A percentile compares a stretch with the other conserved stretches of the same genome.
Evolutionary conservation across 805 yeast genomes (phyloP).

Genomic region (Sugiyamaella lignohabitans): DNA sequence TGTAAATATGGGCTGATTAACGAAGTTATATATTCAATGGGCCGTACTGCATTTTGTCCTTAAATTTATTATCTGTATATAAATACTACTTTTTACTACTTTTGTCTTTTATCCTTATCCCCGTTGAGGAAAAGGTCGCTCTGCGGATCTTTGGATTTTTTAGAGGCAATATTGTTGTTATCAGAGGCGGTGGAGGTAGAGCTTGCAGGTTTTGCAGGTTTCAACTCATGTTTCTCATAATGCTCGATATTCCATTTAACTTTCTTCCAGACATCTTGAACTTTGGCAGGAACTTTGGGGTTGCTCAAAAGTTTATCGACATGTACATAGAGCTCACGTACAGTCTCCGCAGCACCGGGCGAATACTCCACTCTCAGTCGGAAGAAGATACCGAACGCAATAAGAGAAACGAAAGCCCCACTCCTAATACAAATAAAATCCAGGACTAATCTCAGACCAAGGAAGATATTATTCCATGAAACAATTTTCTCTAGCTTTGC

Average conservation of each 20-base stretch:
- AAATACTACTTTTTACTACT: not conserved
- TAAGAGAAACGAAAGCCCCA: conserved; percentile 51
- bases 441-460: conserved; percentile 32
- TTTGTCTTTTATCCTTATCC: not conserved
- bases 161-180: too few relatives aligned
- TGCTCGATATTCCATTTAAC: conserved; percentile 32
- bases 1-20: too few relatives aligned
- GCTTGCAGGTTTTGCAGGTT: conserved; percentile 5
- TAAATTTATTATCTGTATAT: not conserved
- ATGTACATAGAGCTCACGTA: conserved; percentile 55
- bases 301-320: conserved; percentile 47
- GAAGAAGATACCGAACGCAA: conserved; percentile 51
- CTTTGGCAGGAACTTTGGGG: conserved; percentile 43
- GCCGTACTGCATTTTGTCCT: conserved; percentile 1
- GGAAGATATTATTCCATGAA: conserved; percentile 13
- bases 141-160: too few relatives aligned
- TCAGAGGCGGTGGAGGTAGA: not conserved
- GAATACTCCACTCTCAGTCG: conserved; percentile 70
- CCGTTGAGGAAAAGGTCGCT: not conserved
- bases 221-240: conserved; percentile 7
- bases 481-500: conserved; percentile 10
- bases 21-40: too few relatives aligned
- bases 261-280: conserved; percentile 43
- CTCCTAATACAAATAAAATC: conserved; percentile 52
- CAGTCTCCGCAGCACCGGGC: conserved; percentile 54